phyloP scores from a whole-genome alignment of 352 stramenopile species.

The Pythium phragmiticola region DNA sequence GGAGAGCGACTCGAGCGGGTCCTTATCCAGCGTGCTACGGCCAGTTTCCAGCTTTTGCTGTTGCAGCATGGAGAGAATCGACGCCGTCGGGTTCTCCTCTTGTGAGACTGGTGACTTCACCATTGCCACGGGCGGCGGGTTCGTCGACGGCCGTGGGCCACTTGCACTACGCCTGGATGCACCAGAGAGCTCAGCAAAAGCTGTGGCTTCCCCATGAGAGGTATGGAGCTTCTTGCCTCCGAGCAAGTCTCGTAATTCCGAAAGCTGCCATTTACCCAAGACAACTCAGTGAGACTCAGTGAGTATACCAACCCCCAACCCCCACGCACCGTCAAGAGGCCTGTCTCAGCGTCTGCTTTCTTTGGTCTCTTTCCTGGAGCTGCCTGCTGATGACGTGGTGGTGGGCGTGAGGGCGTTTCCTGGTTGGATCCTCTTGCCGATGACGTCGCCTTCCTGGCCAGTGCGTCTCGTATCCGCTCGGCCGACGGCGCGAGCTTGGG shows the following conservation, averaged over 20 bases:
- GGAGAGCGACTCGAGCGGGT: conserved; percentile 50
- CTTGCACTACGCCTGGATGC: background rate
- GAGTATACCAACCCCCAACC: too few relatives aligned
- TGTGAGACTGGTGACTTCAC: background rate
- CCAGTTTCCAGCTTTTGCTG: conserved; percentile 21
- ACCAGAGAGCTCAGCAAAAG: background rate
- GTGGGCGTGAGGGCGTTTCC: background rate
- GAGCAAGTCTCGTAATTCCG: conserved; percentile 47
- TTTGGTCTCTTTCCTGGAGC: conserved; percentile 7
- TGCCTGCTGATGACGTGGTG: background rate
- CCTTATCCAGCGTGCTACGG: conserved; percentile 26
- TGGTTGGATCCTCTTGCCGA: conserved; percentile 8
- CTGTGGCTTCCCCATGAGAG: background rate
- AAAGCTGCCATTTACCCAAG: conserved; percentile 29
- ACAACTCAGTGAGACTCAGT: background rate
- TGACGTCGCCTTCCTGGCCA: conserved; percentile 9
- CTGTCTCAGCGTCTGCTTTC: conserved; percentile 27
- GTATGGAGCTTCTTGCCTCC: conserved; percentile 29
- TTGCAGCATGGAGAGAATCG: conserved; percentile 28
- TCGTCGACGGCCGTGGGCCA: conserved; percentile 12
- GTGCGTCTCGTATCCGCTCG: conserved; percentile 26
- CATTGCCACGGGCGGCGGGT: conserved; percentile 1
- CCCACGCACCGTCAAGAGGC: conserved; percentile 41
- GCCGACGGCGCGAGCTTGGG: conserved; percentile 15
- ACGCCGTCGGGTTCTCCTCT: conserved; percentile 18